Evolutionary conservation across 371 early-diverging fungal genomes (phyloP), one percentile per base, ranked within the genome.

Genomic region (Caulochytrium protostelioides): DNA sequence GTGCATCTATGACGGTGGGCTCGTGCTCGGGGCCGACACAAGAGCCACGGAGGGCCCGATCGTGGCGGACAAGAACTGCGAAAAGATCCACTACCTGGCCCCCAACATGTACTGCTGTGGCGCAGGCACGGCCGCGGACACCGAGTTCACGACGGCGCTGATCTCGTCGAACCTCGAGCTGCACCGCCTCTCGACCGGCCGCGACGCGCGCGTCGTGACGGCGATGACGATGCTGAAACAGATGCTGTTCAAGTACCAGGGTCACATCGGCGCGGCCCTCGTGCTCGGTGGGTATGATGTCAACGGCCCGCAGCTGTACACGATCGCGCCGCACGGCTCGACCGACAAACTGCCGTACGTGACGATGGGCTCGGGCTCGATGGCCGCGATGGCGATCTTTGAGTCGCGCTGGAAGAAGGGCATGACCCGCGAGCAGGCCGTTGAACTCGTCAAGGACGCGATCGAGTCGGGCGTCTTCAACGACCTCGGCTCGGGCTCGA

Each of bases 91-190:
- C 58, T 85, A 86, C 48, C 68, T 99, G 39, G 81, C 95, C 30
- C 95, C 95, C 46, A 97, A 97, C 62, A 97, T 99, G 70, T 94
- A 89, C 63, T 95, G 97, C 59, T 91, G 95, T 58, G 98, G 99
- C 46, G 99, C 98, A 17, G 98, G 99, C 50, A 98, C 98, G 14
- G 98, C 98, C 22, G 99, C 98, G 8, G 99, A 99, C 65, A 97
- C 97, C 17, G 84, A 89, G 49, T 79, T 82, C 48, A 87, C 97
- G 0, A 97, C 97, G 18, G 72, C 68, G 35, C 69, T 91, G 59
- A 90, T 94, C 43, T 71, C 79, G 40, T 82, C 81, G 43, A 79
- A 91, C 55, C 68, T 98, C 38, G 87, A 84, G 51, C 67, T 97
- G 42, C 97, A 95, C 53, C 52, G 74, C 26, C 68, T 92, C 29